Base-by-base conservation (phyloP, 805 yeast genomes). In the Yarrowia sp. region DNA sequence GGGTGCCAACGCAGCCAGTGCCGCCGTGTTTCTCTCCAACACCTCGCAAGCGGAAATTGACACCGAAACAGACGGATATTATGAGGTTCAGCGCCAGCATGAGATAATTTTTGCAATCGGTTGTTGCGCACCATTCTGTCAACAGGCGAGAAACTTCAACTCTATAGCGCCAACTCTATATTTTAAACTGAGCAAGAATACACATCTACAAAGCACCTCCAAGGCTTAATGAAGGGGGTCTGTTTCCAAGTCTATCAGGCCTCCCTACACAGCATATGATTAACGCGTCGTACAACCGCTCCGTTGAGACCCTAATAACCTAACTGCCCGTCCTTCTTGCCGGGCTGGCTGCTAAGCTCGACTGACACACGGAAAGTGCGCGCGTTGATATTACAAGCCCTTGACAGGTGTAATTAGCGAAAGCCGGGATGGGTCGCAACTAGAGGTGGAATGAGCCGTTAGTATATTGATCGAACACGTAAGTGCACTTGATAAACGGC, bases 141-240 rank as follows among this genome's bases (percentile, higher is more conserved):
- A 38, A 52, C 58, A 52, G 58, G 58, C 58, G 58, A 52, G 58
- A 38, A 38, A 38, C 43, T 9, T 15, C 14, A 52, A 52, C 42
- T 36, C 43, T 52, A 38, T 20, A 14, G 20, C n/a, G 2, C 9
- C 2, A 52, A 38, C 43, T 9, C 4, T 7, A 52, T 19, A 19
- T 5, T 4, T 20, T 19, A 13, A 50, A 15, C 58, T 52, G 43
- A 38, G 43, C 58, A 38, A 52, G 43, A 52, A 52, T 52, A 52
- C 43, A 52, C 58, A 19, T 52, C 58, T 52, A 38, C 43, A 14
- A 52, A 52, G 58, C 58, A 52, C 58, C 58, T 38, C 33, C 42
- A 17, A 15, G 39, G 60, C 60, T 39, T 55, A 39, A 55, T 24
- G 60, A 55, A 55, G 61, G 61, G 61, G 46, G 19, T 39, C 30